Base-by-base conservation (phyloP, 2,329 filamentous ascomycete species). In the Calcarisporium arbuscula region DNA sequence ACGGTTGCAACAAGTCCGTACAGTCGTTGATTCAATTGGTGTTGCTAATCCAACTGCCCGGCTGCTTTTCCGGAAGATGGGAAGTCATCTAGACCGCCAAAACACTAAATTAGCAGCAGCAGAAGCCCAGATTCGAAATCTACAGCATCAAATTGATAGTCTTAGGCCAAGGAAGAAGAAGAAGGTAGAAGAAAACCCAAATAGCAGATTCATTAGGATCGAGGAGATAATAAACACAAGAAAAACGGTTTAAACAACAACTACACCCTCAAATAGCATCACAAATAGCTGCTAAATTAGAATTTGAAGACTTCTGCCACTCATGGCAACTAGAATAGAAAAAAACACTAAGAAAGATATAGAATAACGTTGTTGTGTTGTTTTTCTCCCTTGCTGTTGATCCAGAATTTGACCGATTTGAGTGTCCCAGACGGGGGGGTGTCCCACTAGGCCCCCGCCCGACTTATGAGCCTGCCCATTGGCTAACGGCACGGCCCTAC, bases 141-240 rank as follows among this genome's bases (percentile, higher is more conserved):
- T 35, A 30, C 10, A 35, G 33, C 10, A 30, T 35, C 19, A 23
- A 23, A 10, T 35, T 30, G 15, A 35, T 23, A 20, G 8, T 8
- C 8, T 19, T 8, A 16, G 27, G 15, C 27, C 15, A 30, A 28
- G 18, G 11, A 35, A 35, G 27, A 29, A 23, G 12, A 5, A 29
- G 14, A 35, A 29, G 20, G 32, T 35, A 4, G 14, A 7, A 12
- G 26, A 35, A 29, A 29, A 35, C 16, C 19, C 19, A n/a, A 35
- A 35, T 35, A 35, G 15, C n/a, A 9, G 26, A 17, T 29, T 35
- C 14, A 29, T 29, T 14, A 10, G 19, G 26, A 35, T 29, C 10
- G 8, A 29, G 10, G 25, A 35, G 25, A 23, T 35, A 20, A 35
- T 35, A 21, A 23, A 35, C 4, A 35, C 19, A 19, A 34, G 16